Base-by-base conservation (phyloP, 306 rosid genomes). In the Mimosa pudica region DNA sequence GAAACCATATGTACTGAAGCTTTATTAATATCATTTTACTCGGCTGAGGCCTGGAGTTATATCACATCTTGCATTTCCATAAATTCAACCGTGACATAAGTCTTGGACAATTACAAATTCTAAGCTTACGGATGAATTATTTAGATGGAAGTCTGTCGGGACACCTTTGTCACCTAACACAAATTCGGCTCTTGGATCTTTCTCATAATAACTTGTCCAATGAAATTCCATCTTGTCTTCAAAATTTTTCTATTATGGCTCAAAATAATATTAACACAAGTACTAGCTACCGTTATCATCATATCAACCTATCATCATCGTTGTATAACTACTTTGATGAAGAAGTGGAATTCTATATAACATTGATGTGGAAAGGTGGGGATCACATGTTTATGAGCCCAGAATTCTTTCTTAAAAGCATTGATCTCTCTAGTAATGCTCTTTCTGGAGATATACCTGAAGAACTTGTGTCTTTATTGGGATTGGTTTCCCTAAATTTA, bases 351-450 rank as follows among this genome's bases (percentile, higher is more conserved):
- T 24, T 60, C 36, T 60, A 2, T 9, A 24, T 60, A 20, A 9
- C 13, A 18, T 60, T 60, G 65, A 20, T 2, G 1, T 20, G 65
- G 65, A 60, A 20, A 24, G 36, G 65, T 60, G 2, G 10, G 5
- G 4, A 60, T 60, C 0, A 4, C 36, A 0, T 18, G 6, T 60
- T 60, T 3, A 60, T 8, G 13, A 8, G 36, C 13, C 36, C 33
- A 7, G 36, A 60, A 0, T 60, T 60, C 5, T 10, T 1, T 30
- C 63, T 80, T 0, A 67, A 5, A 3, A 77, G 75, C 74, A 81
- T 84, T 61, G 85, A 77, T 46, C 52, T 80, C 32, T 84, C 84
- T 9, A 45, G 79, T 12, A 84, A 84, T 64, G 0, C 61, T 8
- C 24, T 81, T 4, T 32, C 20, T 0, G 70, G 85, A 20, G 36